Conservation (phyloP, 176 grass and related monocot genomes). For the Carex cristatella region DNA sequence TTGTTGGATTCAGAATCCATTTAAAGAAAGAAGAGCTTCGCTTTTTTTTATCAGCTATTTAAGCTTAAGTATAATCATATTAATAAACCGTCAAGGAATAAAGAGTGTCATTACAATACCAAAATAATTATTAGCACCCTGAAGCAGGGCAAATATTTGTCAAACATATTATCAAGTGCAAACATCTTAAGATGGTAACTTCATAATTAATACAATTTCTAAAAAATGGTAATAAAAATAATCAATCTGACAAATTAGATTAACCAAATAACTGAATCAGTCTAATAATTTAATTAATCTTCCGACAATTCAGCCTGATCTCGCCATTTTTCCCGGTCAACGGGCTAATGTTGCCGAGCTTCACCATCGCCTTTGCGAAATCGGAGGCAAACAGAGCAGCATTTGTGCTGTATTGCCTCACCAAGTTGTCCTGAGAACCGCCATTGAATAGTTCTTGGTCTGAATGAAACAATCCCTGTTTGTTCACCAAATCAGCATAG, state of each 20-base stretch:
- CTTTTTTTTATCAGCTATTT: too few relatives aligned
- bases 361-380: conserved; percentile 65
- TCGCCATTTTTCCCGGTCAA: conserved; percentile 29
- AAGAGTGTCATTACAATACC: neutral
- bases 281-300: conserved; percentile 33
- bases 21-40: too few relatives aligned
- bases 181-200: neutral
- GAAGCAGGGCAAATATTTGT: neutral
- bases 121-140: neutral
- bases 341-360: conserved; percentile 38
- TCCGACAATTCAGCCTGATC: conserved; percentile 60
- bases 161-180: neutral
- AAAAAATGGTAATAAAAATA: too few relatives aligned
- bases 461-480: conserved; percentile 54
- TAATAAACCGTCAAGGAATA: neutral
- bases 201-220: neutral
- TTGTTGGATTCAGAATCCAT: too few relatives aligned
- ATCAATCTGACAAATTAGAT: too few relatives aligned
- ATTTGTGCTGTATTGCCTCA: conserved; percentile 41
- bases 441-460: conserved; percentile 67
- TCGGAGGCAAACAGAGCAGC: conserved; percentile 21
- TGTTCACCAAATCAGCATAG: conserved; percentile 45
- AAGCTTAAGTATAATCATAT: neutral
- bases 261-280: neutral
- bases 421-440: conserved; percentile 43